Conservation (phyloP, 345 rosid genomes). For the Euclidium syriacum region DNA sequence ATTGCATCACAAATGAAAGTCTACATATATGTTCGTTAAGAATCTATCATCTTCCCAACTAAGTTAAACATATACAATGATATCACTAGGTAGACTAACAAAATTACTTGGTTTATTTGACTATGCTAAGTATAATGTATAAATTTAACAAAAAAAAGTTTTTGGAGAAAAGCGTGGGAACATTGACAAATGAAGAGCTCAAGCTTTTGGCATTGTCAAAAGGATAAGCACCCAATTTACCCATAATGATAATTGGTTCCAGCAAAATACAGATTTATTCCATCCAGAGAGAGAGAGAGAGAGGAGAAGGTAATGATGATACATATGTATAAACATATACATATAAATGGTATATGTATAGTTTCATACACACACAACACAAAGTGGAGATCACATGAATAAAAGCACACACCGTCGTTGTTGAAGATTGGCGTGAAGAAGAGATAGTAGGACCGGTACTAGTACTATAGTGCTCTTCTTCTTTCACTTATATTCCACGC, state of each 20-base stretch:
- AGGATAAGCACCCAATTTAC: slow-evolving; percentile 25
- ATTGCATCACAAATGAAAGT: too few species aligned
- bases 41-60: background rate
- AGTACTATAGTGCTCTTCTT: slow-evolving; percentile 25
- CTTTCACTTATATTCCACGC: slow-evolving; percentile 20
- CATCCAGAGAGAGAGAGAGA: slow-evolving; percentile 17
- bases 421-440: slow-evolving; percentile 27
- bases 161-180: background rate
- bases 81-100: background rate
- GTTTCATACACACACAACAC: slow-evolving; percentile 21
- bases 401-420: slow-evolving; percentile 24
- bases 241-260: slow-evolving; percentile 21
- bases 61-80: background rate
- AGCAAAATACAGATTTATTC: slow-evolving; percentile 21
- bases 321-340: background rate
- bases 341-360: slow-evolving; percentile 10
- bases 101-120: background rate
- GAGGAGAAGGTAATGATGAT: slow-evolving; percentile 23
- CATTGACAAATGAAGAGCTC: slow-evolving; percentile 23
- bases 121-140: background rate
- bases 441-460: slow-evolving; percentile 26
- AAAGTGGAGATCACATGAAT: slow-evolving; percentile 26
- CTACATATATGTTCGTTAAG: background rate
- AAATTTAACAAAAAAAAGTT: background rate
- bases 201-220: slow-evolving; percentile 11